Percentiles rank a stretch among this genome's conserved stretches.
These are phyloP conservation scores for Cucumis melo DNA, from an alignment of 306 rosid species.

Conservation along the genomic window DNA sequence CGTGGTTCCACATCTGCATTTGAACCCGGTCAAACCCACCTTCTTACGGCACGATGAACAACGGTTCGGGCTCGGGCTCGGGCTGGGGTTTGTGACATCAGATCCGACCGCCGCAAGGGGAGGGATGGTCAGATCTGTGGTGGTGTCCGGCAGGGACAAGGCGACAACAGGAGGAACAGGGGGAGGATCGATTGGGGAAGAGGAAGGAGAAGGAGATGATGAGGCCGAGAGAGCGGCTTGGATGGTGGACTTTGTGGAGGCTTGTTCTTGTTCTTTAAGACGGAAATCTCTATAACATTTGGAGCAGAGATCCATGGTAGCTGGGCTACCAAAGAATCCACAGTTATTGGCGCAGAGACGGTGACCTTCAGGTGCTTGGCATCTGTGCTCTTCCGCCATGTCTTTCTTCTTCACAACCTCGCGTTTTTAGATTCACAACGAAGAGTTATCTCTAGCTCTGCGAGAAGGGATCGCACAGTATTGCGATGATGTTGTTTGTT, in stretches of 20 bases:
- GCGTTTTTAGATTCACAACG: neutral
- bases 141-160: slow-evolving; percentile 4
- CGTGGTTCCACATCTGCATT: slow-evolving; percentile 67
- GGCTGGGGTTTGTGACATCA: slow-evolving; percentile 18
- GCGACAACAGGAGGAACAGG: slow-evolving; percentile 15
- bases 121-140: slow-evolving; percentile 4
- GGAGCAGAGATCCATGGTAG: slow-evolving; percentile 89
- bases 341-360: slow-evolving; percentile 81
- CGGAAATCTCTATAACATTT: slow-evolving; percentile 61
- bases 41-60: slow-evolving; percentile 67
- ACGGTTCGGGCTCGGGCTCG: slow-evolving; percentile 35
- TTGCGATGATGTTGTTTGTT: neutral
- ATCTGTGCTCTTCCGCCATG: slow-evolving; percentile 93
- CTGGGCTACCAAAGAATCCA: slow-evolving; percentile 83
- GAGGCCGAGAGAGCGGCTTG: slow-evolving; percentile 49
- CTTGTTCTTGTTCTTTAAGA: slow-evolving; percentile 51
- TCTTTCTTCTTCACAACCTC: slow-evolving; percentile 8
- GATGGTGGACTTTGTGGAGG: slow-evolving; percentile 67
- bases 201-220: slow-evolving; percentile 10
- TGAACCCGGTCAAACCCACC: slow-evolving; percentile 70
- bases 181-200: slow-evolving; percentile 8
- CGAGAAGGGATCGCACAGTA: neutral
- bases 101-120: neutral
- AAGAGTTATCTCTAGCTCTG: neutral
- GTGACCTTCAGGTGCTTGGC: slow-evolving; percentile 77